phyloP scores from a whole-genome alignment of 2,329 filamentous ascomycete genomes.

The Pseudocercospora macadamiae region DNA sequence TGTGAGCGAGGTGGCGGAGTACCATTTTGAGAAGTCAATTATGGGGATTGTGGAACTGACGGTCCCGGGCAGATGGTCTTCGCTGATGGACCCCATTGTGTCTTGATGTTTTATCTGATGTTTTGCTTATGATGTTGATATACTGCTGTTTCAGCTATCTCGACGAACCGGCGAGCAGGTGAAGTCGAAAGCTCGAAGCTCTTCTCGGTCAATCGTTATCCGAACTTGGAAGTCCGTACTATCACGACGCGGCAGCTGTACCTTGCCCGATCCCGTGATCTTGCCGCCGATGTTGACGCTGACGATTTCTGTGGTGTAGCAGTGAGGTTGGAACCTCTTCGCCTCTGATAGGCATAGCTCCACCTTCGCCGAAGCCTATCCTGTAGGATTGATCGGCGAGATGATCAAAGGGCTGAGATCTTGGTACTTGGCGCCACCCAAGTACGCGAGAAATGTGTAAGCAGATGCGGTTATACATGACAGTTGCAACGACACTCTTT shows the following conservation, averaged over 20 bases:
- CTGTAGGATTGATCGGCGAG: neutral
- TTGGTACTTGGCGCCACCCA: too few species aligned
- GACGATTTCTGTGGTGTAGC: neutral
- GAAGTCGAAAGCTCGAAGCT: neutral
- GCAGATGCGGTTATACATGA: too few species aligned
- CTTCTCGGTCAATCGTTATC: neutral
- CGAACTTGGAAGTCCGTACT: neutral
- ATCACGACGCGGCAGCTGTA: neutral
- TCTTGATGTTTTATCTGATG: neutral
- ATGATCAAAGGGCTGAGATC: neutral
- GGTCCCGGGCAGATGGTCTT: neutral
- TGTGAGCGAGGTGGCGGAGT: neutral
- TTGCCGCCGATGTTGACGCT: neutral
- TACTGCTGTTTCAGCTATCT: neutral
- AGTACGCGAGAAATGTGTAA: too few species aligned
- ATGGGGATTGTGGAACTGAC: slow-evolving; percentile 22
- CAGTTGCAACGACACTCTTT: too few species aligned
- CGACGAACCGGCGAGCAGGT: neutral
- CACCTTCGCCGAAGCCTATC: neutral
- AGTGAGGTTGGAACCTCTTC: neutral
- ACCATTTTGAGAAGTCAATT: slow-evolving; percentile 29
- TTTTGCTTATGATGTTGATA: neutral
- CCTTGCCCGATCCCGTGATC: neutral
- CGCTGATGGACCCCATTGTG: neutral
- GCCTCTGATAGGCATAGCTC: neutral